Conservation (phyloP, 2,329 filamentous ascomycete species). For the Monascus ruber region DNA sequence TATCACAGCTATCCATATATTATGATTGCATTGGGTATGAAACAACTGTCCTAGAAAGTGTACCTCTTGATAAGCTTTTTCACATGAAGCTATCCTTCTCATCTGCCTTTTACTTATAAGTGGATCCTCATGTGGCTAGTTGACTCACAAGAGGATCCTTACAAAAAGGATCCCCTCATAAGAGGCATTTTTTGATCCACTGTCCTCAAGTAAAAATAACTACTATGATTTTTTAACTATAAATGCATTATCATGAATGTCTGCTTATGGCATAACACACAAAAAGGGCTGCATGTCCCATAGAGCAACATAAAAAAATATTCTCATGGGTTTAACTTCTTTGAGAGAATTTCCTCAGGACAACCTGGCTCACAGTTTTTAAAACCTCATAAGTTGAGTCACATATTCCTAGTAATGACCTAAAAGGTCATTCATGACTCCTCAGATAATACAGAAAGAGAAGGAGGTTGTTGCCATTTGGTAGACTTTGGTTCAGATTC, state of each 20-base stretch:
- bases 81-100: background rate
- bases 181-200: background rate
- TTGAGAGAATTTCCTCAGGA: background rate
- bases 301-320: constrained; percentile 1
- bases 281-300: constrained; percentile 1
- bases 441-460: background rate
- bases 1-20: background rate
- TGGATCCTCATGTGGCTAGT: constrained; percentile 1
- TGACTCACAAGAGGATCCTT: constrained; percentile 3
- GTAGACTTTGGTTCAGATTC: background rate
- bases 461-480: background rate
- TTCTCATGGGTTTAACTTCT: constrained; percentile 1
- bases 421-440: background rate
- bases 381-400: constrained; percentile 1
- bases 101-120: background rate
- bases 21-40: background rate
- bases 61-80: background rate
- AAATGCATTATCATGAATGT: constrained; percentile 1
- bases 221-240: constrained; percentile 1
- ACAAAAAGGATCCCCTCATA: background rate
- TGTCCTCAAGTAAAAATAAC: background rate
- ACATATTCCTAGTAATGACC: constrained; percentile 1
- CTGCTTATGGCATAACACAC: constrained; percentile 1
- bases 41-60: background rate
- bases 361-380: background rate